Evolutionary conservation across 2,329 filamentous ascomycete genomes (phyloP).

Genomic region (Dendryphion nanum): DNA sequence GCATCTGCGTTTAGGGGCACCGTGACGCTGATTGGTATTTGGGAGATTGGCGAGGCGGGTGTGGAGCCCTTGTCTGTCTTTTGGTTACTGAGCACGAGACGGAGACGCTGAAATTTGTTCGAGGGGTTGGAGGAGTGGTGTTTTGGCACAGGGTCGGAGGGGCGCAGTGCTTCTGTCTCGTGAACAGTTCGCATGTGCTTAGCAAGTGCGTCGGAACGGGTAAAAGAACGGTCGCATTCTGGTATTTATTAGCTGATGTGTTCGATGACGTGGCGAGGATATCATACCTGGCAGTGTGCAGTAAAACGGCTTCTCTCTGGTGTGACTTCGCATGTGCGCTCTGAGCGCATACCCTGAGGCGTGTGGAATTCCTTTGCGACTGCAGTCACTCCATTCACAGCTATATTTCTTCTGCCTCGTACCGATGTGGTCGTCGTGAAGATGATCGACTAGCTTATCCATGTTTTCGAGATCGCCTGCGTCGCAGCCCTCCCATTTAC

Average conservation of each 20-base stretch:
- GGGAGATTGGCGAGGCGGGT: conserved; percentile 33
- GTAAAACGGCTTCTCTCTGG: conserved; percentile 96
- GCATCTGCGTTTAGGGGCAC: conserved; percentile 16
- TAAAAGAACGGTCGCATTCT: conserved; percentile 98
- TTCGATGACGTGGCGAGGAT: background rate
- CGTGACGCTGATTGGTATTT: conserved; percentile 22
- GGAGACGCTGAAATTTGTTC: conserved; percentile 47
- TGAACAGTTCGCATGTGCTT: conserved; percentile 99
- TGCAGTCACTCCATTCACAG: conserved; percentile 95
- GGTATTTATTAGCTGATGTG: conserved; percentile 5
- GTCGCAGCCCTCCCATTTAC: conserved; percentile 53
- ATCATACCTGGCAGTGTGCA: conserved; percentile 85
- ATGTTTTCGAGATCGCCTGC: conserved; percentile 50
- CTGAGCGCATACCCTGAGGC: conserved; percentile 94
- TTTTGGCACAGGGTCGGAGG: conserved; percentile 69
- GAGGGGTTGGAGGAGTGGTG: conserved; percentile 50
- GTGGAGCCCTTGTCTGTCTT: conserved; percentile 33
- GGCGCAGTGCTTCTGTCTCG: conserved; percentile 90
- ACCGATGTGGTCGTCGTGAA: conserved; percentile 89
- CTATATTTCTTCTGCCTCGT: conserved; percentile 93
- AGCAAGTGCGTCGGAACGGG: conserved; percentile 87
- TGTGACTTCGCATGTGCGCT: conserved; percentile 97
- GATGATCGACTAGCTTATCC: conserved; percentile 52
- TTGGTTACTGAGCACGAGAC: conserved; percentile 42
- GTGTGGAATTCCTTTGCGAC: conserved; percentile 83